Percentiles rank a stretch among this genome's conserved stretches.
Evolutionary conservation across 2,329 filamentous ascomycete species (phyloP).

Genomic region (Fusarium torulosum): DNA sequence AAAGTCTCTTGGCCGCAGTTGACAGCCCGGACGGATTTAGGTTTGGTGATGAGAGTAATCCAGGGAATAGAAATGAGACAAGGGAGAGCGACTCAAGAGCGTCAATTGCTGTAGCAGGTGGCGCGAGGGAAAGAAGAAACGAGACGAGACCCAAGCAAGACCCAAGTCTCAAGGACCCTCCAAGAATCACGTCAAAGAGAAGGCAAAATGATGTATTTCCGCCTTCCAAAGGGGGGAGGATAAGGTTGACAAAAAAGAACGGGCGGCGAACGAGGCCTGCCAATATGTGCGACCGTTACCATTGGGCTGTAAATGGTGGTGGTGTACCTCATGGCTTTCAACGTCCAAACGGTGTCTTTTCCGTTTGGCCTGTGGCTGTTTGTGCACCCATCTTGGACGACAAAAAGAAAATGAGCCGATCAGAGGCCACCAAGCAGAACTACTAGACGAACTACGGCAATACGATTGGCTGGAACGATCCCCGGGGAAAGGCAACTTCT

Average conservation of each 20-base stretch:
- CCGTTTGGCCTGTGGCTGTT: conserved; percentile 38
- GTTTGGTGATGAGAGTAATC: conserved; percentile 6
- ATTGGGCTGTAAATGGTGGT: neutral
- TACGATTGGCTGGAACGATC: conserved; percentile 32
- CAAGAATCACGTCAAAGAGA: conserved; percentile 38
- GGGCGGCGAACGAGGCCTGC: conserved; percentile 30
- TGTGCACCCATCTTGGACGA: conserved; percentile 16
- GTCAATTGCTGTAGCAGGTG: conserved; percentile 30
- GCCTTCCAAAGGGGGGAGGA: conserved; percentile 21
- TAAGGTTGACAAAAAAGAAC: conserved; percentile 29
- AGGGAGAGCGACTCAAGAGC: conserved; percentile 35
- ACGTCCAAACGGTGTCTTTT: conserved; percentile 32
- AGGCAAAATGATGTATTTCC: conserved; percentile 6
- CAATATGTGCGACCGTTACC: conserved; percentile 16
- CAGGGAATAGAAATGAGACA: conserved; percentile 37
- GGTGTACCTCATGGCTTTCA: conserved; percentile 26
- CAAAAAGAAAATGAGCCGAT: conserved; percentile 22
- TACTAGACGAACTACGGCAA: conserved; percentile 11
- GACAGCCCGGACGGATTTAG: conserved; percentile 21
- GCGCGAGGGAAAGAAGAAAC: conserved; percentile 33
- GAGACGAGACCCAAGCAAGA: conserved; percentile 27
- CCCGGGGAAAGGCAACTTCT: conserved; percentile 32
- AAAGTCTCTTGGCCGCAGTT: conserved; percentile 18
- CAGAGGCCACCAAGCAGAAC: conserved; percentile 24
- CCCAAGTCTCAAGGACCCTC: neutral